Percentiles rank a stretch among this genome's conserved stretches.
These are phyloP conservation scores for Phytophthora sp. DNA, from an alignment of 352 stramenopile genomes.

Conservation along the genomic window DNA sequence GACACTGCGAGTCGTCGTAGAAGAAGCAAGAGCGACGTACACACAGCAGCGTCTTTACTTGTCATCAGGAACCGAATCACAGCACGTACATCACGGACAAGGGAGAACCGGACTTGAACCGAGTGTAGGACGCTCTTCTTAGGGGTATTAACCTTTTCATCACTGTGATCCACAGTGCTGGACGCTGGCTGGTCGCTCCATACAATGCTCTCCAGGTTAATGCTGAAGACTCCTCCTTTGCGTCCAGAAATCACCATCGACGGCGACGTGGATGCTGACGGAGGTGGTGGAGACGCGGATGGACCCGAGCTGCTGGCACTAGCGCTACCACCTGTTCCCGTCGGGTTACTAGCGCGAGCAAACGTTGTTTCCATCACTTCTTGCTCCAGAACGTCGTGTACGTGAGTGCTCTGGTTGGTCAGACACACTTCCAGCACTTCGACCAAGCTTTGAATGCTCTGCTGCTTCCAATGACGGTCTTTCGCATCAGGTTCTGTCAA, in stretches of 20 bases:
- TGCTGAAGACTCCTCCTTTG: conserved; percentile 74
- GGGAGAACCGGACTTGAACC: conserved; percentile 75
- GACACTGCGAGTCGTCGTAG: conserved; percentile 66
- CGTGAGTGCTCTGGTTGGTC: conserved; percentile 76
- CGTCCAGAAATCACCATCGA: conserved; percentile 33
- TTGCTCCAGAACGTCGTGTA: conserved; percentile 71
- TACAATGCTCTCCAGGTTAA: conserved; percentile 82
- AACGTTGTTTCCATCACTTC: conserved; percentile 79
- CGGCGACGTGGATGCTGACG: conserved; percentile 26
- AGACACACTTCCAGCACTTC: conserved; percentile 81
- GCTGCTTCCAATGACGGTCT: conserved; percentile 72
- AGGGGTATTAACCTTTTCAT: conserved; percentile 27
- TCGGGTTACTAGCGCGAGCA: conserved; percentile 40
- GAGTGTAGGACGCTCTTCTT: conserved; percentile 45
- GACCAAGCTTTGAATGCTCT: conserved; percentile 78
- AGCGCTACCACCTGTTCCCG: conserved; percentile 16
- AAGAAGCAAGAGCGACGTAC: conserved; percentile 56
- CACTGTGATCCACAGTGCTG: conserved; percentile 26
- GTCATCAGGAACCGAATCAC: conserved; percentile 69
- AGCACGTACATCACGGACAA: conserved; percentile 70
- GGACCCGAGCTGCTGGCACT: conserved; percentile 6
- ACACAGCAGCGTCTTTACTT: conserved; percentile 60
- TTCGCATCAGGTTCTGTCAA: conserved; percentile 54
- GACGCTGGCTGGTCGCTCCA: conserved; percentile 70
- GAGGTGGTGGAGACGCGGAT: conserved; percentile 23